These are phyloP conservation scores for Solanum chilense DNA, from an alignment of 257 asterid genomes.

Conservation along the genomic window DNA sequence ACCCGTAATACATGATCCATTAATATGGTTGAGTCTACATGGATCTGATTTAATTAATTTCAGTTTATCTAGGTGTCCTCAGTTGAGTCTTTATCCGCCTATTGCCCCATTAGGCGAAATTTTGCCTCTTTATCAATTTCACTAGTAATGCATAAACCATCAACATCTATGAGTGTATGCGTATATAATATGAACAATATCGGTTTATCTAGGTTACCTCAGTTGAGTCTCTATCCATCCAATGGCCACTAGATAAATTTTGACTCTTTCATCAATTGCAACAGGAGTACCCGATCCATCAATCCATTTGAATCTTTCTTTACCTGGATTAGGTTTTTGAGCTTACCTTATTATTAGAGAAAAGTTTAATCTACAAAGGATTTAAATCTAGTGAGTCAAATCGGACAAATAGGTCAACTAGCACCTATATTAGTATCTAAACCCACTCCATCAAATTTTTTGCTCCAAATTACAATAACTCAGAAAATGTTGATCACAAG, in stretches of 20 bases:
- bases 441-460: not conserved
- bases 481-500: not conserved
- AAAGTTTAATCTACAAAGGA: not conserved
- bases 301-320: not conserved
- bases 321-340: not conserved
- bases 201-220: not conserved
- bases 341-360: no score
- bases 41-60: not conserved
- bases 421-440: not conserved
- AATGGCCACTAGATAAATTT: not conserved
- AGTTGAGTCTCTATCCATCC: not conserved
- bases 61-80: not conserved
- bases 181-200: no score
- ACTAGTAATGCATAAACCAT: not conserved
- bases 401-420: no score
- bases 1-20: not conserved
- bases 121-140: not conserved
- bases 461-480: not conserved
- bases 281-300: not conserved
- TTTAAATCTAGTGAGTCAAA: not conserved
- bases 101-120: not conserved
- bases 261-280: not conserved
- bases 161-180: not conserved
- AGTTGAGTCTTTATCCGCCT: not conserved
- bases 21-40: not conserved